These are phyloP conservation scores for Picochlorum sp. DNA, from an alignment of 139 green algal genomes.

Conservation along the genomic window DNA sequence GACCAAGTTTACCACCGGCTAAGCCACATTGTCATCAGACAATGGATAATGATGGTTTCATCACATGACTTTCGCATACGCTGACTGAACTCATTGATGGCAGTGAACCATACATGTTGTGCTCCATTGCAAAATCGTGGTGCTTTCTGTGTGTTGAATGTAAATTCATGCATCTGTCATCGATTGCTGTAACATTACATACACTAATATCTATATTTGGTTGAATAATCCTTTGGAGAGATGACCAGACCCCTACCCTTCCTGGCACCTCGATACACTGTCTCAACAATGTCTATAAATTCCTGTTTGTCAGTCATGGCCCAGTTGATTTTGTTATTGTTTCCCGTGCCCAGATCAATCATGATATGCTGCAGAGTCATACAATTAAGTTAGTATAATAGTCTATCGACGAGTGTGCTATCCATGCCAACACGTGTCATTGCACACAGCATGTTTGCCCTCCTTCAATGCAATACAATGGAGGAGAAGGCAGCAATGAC, in stretches of 20 bases:
- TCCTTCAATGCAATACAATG: too few species aligned
- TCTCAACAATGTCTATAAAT: conserved; percentile 98
- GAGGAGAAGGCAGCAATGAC: too few species aligned
- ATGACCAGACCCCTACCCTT: conserved; percentile 94
- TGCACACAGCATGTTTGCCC: too few species aligned
- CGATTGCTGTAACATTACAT: too few species aligned
- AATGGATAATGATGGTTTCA: conserved; percentile 4
- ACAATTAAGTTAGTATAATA: not conserved
- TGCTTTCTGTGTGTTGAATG: too few species aligned
- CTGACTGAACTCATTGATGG: not conserved
- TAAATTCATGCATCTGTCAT: too few species aligned
- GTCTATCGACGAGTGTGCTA: too few species aligned
- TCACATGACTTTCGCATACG: not conserved
- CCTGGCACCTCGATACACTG: conserved; percentile 83
- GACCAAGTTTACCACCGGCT: conserved; percentile 46
- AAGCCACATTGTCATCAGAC: conserved; percentile 10
- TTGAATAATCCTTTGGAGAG: conserved; percentile 95
- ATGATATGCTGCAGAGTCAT: conserved; percentile 79
- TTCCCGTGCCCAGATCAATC: conserved; percentile 97
- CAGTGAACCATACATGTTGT: too few species aligned
- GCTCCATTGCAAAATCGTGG: too few species aligned
- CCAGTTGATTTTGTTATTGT: conserved; percentile 99
- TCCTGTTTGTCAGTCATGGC: conserved; percentile 99
- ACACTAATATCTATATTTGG: conserved; percentile 89
- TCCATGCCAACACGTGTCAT: not conserved